A percentile compares a stretch with the other conserved stretches of the same genome.
Conservation (phyloP, 179 eudicot genomes). For the Spinacia oleracea region DNA sequence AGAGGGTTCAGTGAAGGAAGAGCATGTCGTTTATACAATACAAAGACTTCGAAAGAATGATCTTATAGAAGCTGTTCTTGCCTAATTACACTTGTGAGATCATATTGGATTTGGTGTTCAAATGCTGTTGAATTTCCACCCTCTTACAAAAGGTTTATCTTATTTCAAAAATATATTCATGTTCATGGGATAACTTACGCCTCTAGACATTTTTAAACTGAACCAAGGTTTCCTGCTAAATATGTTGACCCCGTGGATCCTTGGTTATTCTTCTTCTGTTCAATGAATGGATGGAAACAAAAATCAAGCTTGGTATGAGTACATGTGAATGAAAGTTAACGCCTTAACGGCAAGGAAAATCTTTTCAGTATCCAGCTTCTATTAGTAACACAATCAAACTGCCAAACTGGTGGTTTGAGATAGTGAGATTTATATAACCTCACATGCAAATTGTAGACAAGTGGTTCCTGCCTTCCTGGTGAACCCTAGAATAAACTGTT, state of each 20-base stretch:
- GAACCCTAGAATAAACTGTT: neutral
- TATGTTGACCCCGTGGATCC: neutral
- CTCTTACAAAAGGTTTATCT: neutral
- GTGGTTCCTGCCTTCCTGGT: neutral
- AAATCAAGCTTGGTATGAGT: no score
- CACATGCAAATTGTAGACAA: neutral
- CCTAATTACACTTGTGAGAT: neutral
- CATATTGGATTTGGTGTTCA: neutral
- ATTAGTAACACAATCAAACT: neutral
- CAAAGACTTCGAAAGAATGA: neutral
- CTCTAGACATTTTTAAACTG: neutral
- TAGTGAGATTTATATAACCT: neutral
- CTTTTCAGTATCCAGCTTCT: neutral
- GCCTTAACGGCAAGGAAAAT: neutral
- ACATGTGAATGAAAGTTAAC: no score
- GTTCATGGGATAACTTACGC: neutral
- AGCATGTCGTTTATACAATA: neutral
- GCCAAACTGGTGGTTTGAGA: neutral
- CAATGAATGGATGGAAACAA: no score
- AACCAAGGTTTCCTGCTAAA: neutral
- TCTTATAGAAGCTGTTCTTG: neutral
- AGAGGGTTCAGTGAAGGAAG: neutral
- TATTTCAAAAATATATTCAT: neutral
- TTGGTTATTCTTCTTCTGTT: conserved; percentile 9
- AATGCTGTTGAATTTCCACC: neutral